phyloP scores from a whole-genome alignment of 148 eudicot genomes.

The Rhododendron mucronatum region DNA sequence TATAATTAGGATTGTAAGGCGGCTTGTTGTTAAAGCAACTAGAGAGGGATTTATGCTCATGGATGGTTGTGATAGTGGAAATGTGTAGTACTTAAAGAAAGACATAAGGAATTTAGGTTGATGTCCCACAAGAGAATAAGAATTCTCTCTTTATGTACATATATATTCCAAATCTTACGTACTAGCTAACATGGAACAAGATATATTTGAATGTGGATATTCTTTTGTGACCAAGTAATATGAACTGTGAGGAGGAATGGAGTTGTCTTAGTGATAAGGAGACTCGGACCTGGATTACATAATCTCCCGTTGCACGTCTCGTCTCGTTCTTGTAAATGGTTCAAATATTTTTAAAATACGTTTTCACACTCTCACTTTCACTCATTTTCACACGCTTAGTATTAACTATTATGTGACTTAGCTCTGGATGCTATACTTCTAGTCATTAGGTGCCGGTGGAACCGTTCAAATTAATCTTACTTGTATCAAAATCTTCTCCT shows the following conservation, averaged over 20 bases:
- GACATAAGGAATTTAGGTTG: not conserved
- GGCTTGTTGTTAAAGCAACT: constrained; percentile 16
- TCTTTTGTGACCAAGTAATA: not conserved
- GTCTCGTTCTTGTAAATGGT: too few species aligned
- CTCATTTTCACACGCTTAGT: too few species aligned
- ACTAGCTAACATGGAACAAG: not conserved
- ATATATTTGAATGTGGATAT: not conserved
- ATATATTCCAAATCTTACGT: not conserved
- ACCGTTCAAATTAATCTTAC: too few species aligned
- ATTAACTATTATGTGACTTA: too few species aligned
- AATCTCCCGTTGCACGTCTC: too few species aligned
- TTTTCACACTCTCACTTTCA: too few species aligned
- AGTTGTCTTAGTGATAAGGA: not conserved
- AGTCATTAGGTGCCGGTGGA: too few species aligned
- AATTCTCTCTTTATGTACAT: not conserved
- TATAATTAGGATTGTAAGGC: not conserved
- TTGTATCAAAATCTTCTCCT: too few species aligned
- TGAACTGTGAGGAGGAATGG: not conserved
- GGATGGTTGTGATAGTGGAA: constrained; percentile 11
- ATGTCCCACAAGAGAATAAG: constrained; percentile 10
- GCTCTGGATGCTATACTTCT: too few species aligned
- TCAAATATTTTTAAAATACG: too few species aligned
- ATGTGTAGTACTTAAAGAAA: not conserved
- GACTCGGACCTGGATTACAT: not conserved
- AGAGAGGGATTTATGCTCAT: constrained; percentile 20